Evolutionary conservation across 1,284 basidiomycete genomes (phyloP).

Genomic region (Cronartium ribicola): DNA sequence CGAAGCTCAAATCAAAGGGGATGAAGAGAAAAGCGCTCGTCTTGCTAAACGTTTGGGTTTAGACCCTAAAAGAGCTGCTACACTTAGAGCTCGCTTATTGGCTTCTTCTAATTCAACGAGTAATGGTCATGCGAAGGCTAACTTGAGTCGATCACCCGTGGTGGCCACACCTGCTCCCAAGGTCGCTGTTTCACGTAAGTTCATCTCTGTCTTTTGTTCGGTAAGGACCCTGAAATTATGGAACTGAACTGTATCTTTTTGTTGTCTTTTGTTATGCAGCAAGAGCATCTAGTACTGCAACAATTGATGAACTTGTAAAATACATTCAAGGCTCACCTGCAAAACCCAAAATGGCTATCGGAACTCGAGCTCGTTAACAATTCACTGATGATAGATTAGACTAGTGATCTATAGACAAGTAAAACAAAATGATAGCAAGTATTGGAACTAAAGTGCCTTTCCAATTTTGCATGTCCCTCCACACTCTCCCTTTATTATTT

Average conservation of each 20-base stretch:
- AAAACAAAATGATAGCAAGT: too few species aligned
- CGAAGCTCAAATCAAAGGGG: slow-evolving; percentile 41
- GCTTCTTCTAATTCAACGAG: slow-evolving; percentile 16
- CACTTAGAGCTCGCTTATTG: slow-evolving; percentile 17
- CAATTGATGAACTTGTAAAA: slow-evolving; percentile 39
- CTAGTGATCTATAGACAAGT: too few species aligned
- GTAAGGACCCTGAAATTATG: not conserved
- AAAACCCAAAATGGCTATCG: slow-evolving; percentile 19
- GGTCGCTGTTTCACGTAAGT: slow-evolving; percentile 20
- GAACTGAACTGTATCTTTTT: not conserved
- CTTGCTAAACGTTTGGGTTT: slow-evolving; percentile 36
- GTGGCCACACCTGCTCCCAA: slow-evolving; percentile 9
- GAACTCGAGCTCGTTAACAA: not conserved
- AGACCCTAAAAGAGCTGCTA: slow-evolving; percentile 40
- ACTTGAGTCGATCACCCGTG: too few species aligned
- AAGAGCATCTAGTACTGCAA: slow-evolving; percentile 8
- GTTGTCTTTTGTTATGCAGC: not conserved
- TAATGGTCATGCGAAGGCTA: not conserved
- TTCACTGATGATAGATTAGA: too few species aligned
- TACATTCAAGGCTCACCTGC: slow-evolving; percentile 33
- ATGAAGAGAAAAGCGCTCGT: slow-evolving; percentile 29
- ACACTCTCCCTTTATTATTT: too few species aligned
- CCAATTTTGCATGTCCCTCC: too few species aligned
- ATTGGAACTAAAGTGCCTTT: too few species aligned
- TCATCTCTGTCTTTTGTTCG: too few species aligned